Evolutionary conservation across 257 asterid species (phyloP), one percentile per base, ranked within the genome.

Genomic region (Salvia hispanica): DNA sequence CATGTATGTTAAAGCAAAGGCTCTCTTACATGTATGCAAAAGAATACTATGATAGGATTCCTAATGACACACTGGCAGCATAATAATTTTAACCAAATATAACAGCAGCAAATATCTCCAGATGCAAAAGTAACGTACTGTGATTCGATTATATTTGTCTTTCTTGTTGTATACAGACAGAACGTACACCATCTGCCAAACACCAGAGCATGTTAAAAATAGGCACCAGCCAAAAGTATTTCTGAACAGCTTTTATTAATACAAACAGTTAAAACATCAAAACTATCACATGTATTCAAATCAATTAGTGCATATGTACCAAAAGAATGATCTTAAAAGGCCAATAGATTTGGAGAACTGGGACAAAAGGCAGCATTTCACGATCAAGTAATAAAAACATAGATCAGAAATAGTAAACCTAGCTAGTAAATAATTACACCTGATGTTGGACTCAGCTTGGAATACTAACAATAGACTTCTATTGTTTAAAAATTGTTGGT

Each of bases 171-270:
- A 86, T 55, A 86, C 82, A 45, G 95, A 84, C 71, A 86, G 80
- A 56, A 86, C 95, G 46, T 86, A 86, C 43, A 86, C 88, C 95
- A 86, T 86, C 95, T 86, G 95, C 67, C 77, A 82, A 73, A 74
- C 59, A 62, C 37, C 25, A 21, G 43, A 77, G 67, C 73, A 47
- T 47, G 63, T 72, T 53, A 77, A 15, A 52, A 14, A 60, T 15
- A 70, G 33, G 67, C 52, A 68, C 51, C 43, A 18, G 70, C 25
- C 51, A 62, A 67, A 54, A 64, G 73, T 50, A 59, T 46, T 37
- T 31, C 7, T 58, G 37, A 64, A 18, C 21, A 18, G 21, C 21
- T 18, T 18, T 18, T 18, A 25, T 25, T 2, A 25, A 25, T 25
- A 25, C 3, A 25, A 25, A 25, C 31, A 25, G 31, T 25, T 25